These are phyloP conservation scores for Malus asiatica DNA, from an alignment of 306 rosid genomes.

Conservation along the genomic window DNA sequence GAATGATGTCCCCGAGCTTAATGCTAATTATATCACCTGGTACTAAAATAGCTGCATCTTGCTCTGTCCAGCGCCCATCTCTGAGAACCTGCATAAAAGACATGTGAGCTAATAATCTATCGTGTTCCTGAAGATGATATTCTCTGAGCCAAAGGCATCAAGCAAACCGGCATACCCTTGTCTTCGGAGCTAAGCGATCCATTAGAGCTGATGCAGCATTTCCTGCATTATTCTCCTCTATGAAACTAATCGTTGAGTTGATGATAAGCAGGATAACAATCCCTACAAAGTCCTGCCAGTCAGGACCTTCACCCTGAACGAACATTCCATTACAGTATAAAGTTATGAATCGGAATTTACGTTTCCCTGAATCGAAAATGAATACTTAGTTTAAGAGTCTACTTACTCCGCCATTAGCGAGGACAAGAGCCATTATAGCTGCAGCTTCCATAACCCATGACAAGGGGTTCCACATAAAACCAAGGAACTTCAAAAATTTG, in stretches of 20 bases:
- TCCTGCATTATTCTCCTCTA: conserved; percentile 86
- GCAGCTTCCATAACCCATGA: conserved; percentile 99
- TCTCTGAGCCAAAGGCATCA: conserved; percentile 4
- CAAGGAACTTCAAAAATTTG: conserved; percentile 64
- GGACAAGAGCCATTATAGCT: conserved; percentile 77
- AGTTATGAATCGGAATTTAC: conserved; percentile 4
- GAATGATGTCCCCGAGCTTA: conserved; percentile 80
- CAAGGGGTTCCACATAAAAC: conserved; percentile 91
- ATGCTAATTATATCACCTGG: conserved; percentile 87
- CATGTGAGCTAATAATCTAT: neutral
- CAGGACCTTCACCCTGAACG: conserved; percentile 80
- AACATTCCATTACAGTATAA: conserved; percentile 6
- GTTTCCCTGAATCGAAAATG: neutral
- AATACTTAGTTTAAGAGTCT: neutral
- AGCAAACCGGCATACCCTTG: conserved; percentile 37
- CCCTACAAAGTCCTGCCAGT: conserved; percentile 90
- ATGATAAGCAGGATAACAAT: conserved; percentile 59
- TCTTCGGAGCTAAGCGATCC: conserved; percentile 82
- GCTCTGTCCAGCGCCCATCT: conserved; percentile 82
- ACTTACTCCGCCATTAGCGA: conserved; percentile 90
- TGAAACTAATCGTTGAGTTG: conserved; percentile 85
- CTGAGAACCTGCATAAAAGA: conserved; percentile 58
- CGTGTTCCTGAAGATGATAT: neutral
- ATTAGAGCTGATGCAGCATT: conserved; percentile 79
- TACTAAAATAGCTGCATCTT: conserved; percentile 70